phyloP scores from a whole-genome alignment of 768 basidiomycete genomes.

The Lactarius indigo region DNA sequence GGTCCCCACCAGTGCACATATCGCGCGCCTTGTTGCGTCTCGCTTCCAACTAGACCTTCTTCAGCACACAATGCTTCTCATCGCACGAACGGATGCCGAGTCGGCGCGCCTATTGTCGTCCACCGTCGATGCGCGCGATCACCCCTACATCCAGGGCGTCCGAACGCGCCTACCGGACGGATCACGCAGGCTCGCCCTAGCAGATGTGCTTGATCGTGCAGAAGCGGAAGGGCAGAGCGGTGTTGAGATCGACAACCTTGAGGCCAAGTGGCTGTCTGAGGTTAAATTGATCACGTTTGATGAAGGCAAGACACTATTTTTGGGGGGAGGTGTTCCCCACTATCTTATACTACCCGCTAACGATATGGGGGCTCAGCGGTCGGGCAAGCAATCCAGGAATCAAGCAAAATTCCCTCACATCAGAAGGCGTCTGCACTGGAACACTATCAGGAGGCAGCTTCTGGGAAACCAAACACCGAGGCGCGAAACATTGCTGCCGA shows the following conservation, averaged over 20 bases:
- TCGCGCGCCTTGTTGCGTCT: slow-evolving; percentile 78
- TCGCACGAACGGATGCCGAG: slow-evolving; percentile 91
- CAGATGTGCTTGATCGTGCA: slow-evolving; percentile 66
- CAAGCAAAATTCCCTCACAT: slow-evolving; percentile 35
- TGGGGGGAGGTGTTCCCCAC: not conserved
- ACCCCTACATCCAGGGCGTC: slow-evolving; percentile 71
- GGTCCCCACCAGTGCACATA: slow-evolving; percentile 84
- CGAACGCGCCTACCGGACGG: slow-evolving; percentile 37
- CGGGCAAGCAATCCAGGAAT: slow-evolving; percentile 51
- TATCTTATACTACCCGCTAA: slow-evolving; percentile 3
- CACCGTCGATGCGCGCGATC: slow-evolving; percentile 78
- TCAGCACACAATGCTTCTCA: slow-evolving; percentile 82
- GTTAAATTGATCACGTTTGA: slow-evolving; percentile 81
- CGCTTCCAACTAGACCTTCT: slow-evolving; percentile 91
- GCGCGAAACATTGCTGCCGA: slow-evolving; percentile 72
- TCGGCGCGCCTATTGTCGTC: slow-evolving; percentile 81
- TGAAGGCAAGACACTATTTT: slow-evolving; percentile 50
- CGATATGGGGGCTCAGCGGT: slow-evolving; percentile 44
- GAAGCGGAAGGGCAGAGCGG: slow-evolving; percentile 61
- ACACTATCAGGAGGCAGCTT: slow-evolving; percentile 53
- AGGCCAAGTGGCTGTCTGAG: slow-evolving; percentile 66
- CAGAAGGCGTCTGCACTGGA: slow-evolving; percentile 56
- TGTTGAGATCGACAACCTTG: slow-evolving; percentile 66
- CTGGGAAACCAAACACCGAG: slow-evolving; percentile 68
- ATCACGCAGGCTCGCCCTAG: slow-evolving; percentile 48